These are phyloP conservation scores for Tylopilus sp. DNA, from an alignment of 768 basidiomycete species.

Conservation along the genomic window DNA sequence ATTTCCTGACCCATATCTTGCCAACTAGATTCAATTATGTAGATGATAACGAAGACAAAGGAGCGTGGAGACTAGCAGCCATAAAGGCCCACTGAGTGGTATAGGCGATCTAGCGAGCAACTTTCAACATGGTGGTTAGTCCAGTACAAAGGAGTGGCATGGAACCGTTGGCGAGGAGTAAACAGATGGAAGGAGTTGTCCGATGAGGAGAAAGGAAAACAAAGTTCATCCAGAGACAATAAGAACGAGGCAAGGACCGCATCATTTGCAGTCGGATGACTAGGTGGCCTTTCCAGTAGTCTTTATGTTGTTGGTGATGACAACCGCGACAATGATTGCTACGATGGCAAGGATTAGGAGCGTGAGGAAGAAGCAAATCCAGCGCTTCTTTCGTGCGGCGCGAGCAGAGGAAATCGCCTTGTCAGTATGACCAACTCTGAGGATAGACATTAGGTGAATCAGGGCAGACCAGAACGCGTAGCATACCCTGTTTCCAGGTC, in stretches of 20 bases:
- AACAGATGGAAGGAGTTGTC: constrained; percentile 12
- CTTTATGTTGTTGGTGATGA: constrained; percentile 45
- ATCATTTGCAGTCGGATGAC: background rate
- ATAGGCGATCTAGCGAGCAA: constrained; percentile 14
- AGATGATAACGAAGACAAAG: constrained; percentile 19
- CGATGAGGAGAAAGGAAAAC: background rate
- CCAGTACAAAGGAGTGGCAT: constrained; percentile 23
- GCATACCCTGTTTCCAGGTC: constrained; percentile 84
- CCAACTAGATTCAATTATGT: constrained; percentile 28
- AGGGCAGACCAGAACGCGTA: background rate
- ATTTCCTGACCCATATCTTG: constrained; percentile 15
- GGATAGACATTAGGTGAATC: constrained; percentile 1
- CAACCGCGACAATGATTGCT: constrained; percentile 58
- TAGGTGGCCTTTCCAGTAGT: constrained; percentile 20
- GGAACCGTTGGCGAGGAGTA: background rate
- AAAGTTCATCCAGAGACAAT: background rate
- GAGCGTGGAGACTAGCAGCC: constrained; percentile 13
- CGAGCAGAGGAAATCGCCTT: constrained; percentile 86
- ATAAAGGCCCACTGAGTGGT: background rate
- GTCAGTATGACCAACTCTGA: constrained; percentile 76
- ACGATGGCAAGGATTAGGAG: constrained; percentile 66
- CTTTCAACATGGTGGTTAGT: constrained; percentile 5
- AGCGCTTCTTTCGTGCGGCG: constrained; percentile 90
- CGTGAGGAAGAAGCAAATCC: constrained; percentile 88
- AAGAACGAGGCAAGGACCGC: background rate